Conservation (phyloP, 202 grass and related monocot species). For the Panicum virgatum region DNA sequence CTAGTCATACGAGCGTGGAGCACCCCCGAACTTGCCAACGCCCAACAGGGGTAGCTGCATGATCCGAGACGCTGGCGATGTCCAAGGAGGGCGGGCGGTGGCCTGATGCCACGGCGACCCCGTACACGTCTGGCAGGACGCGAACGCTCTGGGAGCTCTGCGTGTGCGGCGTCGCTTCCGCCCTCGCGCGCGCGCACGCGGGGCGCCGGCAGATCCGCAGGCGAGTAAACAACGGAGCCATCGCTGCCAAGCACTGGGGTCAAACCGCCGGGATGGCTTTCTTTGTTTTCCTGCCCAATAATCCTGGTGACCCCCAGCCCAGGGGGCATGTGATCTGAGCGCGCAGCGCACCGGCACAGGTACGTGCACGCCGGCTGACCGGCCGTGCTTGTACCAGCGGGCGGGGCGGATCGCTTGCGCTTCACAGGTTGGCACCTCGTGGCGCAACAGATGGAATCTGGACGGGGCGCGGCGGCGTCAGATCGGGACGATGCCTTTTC, state of each 20-base stretch:
- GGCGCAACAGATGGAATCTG: constrained; percentile 44
- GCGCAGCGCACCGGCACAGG: background rate
- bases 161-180: constrained; percentile 2
- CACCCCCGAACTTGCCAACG: background rate
- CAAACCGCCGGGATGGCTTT: background rate
- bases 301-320: background rate
- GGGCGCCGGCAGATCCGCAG: background rate
- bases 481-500: constrained; percentile 21
- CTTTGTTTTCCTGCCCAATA: too few relatives aligned
- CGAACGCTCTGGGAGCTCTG: background rate
- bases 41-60: background rate
- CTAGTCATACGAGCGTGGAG: background rate
- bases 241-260: background rate
- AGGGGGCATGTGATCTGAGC: background rate
- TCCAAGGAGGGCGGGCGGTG: background rate
- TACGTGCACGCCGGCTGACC: background rate
- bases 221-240: too few relatives aligned
- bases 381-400: background rate
- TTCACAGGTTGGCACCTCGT: constrained; percentile 34
- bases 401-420: constrained; percentile 14
- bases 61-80: background rate
- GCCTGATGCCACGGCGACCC: background rate
- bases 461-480: background rate
- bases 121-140: background rate
- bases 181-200: background rate